A percentile compares a stretch with the other conserved stretches of the same genome.
phyloP scores from a whole-genome alignment of 306 rosid genomes.

The Cicer yamashitae region DNA sequence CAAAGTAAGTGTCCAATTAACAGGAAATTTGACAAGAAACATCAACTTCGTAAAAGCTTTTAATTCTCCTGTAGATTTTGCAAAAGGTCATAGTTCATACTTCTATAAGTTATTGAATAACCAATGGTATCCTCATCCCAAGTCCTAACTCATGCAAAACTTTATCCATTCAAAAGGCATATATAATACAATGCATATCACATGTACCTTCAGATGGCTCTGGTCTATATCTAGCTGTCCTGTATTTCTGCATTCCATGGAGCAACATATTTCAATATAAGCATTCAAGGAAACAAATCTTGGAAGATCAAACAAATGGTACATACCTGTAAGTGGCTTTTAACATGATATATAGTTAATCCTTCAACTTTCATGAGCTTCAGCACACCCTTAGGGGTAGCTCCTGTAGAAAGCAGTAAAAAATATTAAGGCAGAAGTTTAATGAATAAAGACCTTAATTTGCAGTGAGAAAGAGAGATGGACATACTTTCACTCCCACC shows the following conservation, averaged over 20 bases:
- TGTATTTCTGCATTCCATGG: conserved; percentile 86
- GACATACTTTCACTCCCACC: conserved; percentile 98
- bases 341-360: conserved; percentile 96
- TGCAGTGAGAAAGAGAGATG: conserved; percentile 39
- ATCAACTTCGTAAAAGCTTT: conserved; percentile 6
- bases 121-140: conserved; percentile 27
- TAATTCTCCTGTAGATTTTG: conserved; percentile 9
- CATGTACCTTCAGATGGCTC: conserved; percentile 88
- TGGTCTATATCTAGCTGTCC: conserved; percentile 99
- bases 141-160: conserved; percentile 23
- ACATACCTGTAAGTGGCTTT: conserved; percentile 96
- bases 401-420: conserved; percentile 60
- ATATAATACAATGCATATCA: conserved; percentile 38
- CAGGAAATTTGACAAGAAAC: conserved; percentile 35
- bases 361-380: conserved; percentile 96
- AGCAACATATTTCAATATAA: conserved; percentile 47
- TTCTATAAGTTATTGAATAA: conserved; percentile 31
- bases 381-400: conserved; percentile 98
- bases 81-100: conserved; percentile 18
- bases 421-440: conserved; percentile 43
- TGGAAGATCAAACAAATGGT: conserved; percentile 26
- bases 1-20: conserved; percentile 32
- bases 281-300: conserved; percentile 43
- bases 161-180: not conserved
- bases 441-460: conserved; percentile 33